These are phyloP conservation scores for Microdochium paspali DNA, from an alignment of 2,329 filamentous ascomycete species.

Conservation along the genomic window DNA sequence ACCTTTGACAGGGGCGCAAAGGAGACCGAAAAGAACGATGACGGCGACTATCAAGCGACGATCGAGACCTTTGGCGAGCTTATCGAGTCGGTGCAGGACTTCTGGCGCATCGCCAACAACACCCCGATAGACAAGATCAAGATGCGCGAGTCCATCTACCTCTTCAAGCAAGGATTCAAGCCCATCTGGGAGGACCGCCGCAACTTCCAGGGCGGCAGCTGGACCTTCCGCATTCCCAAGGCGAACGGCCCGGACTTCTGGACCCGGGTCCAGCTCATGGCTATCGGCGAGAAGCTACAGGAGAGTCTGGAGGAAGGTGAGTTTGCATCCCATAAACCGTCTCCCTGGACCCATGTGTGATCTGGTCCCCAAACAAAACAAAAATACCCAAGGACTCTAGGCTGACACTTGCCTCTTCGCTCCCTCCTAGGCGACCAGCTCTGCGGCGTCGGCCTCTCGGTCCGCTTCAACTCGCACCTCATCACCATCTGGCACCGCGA, in stretches of 20 bases:
- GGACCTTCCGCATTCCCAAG: slow-evolving; percentile 88
- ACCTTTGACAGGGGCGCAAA: slow-evolving; percentile 27
- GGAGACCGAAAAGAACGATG: slow-evolving; percentile 30
- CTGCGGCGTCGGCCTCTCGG: slow-evolving; percentile 78
- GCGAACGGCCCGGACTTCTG: slow-evolving; percentile 62
- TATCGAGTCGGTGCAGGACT: slow-evolving; percentile 76
- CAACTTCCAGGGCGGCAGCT: slow-evolving; percentile 77
- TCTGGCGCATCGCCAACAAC: slow-evolving; percentile 77
- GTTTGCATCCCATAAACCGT: slow-evolving; percentile 12
- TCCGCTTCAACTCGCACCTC: slow-evolving; percentile 81
- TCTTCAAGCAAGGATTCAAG: slow-evolving; percentile 70
- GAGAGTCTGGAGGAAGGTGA: slow-evolving; percentile 60
- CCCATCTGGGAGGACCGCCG: slow-evolving; percentile 80
- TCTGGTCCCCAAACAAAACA: too few species aligned
- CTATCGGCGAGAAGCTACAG: slow-evolving; percentile 75
- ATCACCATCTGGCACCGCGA: slow-evolving; percentile 93
- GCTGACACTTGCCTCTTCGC: not conserved
- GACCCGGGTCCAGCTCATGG: slow-evolving; percentile 73
- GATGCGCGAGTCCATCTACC: slow-evolving; percentile 68
- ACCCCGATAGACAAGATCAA: slow-evolving; percentile 67
- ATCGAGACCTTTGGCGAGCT: slow-evolving; percentile 54
- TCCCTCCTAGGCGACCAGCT: slow-evolving; percentile 62
- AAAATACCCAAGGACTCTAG: too few species aligned
- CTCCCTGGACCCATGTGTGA: too few species aligned
- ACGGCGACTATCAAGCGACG: slow-evolving; percentile 38